Conservation (phyloP, 108 stramenopile genomes). For the Conticribra guillardii region DNA sequence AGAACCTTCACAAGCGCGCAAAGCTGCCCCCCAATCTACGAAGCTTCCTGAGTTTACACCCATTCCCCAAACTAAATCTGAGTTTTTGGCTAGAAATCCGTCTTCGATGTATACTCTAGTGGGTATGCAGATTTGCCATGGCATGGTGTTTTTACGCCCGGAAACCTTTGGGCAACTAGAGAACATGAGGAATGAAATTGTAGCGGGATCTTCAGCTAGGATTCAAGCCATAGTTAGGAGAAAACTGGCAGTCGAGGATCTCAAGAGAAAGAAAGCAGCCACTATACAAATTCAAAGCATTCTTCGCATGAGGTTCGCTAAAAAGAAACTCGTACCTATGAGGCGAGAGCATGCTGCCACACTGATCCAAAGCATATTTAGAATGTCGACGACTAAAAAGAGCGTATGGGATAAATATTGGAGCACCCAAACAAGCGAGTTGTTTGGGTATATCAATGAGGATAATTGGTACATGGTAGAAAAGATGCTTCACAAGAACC, state of each 20-base stretch:
- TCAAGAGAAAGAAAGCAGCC: slow-evolving; percentile 23
- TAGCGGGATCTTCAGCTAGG: slow-evolving; percentile 43
- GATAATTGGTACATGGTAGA: slow-evolving; percentile 92
- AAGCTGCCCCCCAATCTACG: slow-evolving; percentile 14
- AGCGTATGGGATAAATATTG: slow-evolving; percentile 45
- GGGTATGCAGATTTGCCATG: slow-evolving; percentile 49
- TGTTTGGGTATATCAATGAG: slow-evolving; percentile 55
- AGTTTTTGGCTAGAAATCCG: slow-evolving; percentile 21
- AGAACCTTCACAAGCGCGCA: neutral
- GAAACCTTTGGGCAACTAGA: slow-evolving; percentile 35
- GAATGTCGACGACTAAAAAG: slow-evolving; percentile 54
- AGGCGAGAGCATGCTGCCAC: slow-evolving; percentile 58
- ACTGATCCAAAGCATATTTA: slow-evolving; percentile 73
- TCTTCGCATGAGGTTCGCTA: slow-evolving; percentile 29
- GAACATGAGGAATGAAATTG: slow-evolving; percentile 28
- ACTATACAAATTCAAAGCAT: slow-evolving; percentile 39
- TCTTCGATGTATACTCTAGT: slow-evolving; percentile 40
- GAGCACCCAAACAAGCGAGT: slow-evolving; percentile 43
- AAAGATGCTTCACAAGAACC: slow-evolving; percentile 84
- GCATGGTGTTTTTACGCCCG: slow-evolving; percentile 40
- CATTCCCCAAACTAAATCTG: slow-evolving; percentile 38
- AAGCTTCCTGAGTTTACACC: slow-evolving; percentile 19
- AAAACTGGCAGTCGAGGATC: slow-evolving; percentile 26
- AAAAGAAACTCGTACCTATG: slow-evolving; percentile 28
- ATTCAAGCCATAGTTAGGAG: slow-evolving; percentile 50